A percentile compares a stretch with the other conserved stretches of the same genome.
phyloP scores from a whole-genome alignment of 495 filamentous ascomycete species.

The Xylaria bambusicola region DNA sequence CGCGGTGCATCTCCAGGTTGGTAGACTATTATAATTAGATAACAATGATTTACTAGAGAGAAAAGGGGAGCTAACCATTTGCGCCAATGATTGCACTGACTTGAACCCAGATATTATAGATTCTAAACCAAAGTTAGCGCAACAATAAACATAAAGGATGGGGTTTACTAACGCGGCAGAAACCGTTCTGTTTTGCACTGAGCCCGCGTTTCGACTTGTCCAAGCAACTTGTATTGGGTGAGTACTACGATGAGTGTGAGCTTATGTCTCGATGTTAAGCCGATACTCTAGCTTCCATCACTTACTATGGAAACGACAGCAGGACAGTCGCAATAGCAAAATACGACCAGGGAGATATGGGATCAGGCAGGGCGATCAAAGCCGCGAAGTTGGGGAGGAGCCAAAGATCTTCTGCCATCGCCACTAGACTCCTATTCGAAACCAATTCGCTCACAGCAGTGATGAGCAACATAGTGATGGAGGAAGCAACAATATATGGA shows the following conservation, averaged over 20 bases:
- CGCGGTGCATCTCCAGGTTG: conserved; percentile 28
- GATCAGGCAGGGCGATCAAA: conserved; percentile 25
- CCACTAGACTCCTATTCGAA: conserved; percentile 31
- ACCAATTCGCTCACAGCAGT: conserved; percentile 30
- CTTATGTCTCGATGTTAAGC: conserved; percentile 4
- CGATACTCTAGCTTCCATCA: not conserved
- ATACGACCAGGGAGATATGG: conserved; percentile 27
- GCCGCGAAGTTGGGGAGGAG: conserved; percentile 29
- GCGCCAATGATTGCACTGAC: conserved; percentile 33
- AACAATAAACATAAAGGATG: not conserved
- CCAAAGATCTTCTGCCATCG: conserved; percentile 35
- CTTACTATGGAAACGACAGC: conserved; percentile 32
- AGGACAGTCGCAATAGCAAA: conserved; percentile 32
- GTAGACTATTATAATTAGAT: conserved; percentile 22
- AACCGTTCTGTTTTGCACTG: conserved; percentile 31
- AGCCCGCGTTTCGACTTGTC: conserved; percentile 32
- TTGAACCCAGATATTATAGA: conserved; percentile 35
- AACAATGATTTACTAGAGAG: not conserved
- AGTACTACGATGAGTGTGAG: conserved; percentile 16
- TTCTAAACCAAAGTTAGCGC: conserved; percentile 17
- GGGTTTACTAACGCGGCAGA: conserved; percentile 26
- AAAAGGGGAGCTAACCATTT: conserved; percentile 20
- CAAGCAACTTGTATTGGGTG: conserved; percentile 34
- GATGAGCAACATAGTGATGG: conserved; percentile 28
- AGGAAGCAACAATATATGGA: conserved; percentile 22